Evolutionary conservation across 1,284 basidiomycete genomes (phyloP), one percentile per base, ranked within the genome.

Genomic region (Irpex sp.): DNA sequence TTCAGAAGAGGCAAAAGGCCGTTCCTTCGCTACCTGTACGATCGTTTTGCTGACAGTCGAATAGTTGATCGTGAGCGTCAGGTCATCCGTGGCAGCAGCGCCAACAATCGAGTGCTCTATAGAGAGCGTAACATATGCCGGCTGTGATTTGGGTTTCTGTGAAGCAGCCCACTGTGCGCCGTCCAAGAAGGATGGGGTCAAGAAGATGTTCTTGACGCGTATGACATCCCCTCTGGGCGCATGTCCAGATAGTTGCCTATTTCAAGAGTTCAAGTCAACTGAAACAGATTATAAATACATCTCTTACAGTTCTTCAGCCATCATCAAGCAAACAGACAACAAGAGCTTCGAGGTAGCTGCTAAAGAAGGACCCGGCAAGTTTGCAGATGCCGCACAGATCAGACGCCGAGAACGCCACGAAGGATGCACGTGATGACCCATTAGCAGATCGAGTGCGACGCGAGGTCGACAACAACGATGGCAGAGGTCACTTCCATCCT

Each of bases 61-160:
- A 67, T 91, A 90, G 73, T 88, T 81, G 65, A 91, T 80, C 1
- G 87, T 87, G 65, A 82, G 73, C 0, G 76, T 69, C 3, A 92
- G 74, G 66, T 89, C 81, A 71, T 93, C 91, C 4, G 78, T 76
- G 2, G 69, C 69, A 19, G 86, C 87, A 2, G 88, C 77, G 8
- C 71, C 68, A 9, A 79, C 76, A 15, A 91, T 76, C 68, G 88
- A 82, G 67, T 87, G 82, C 13, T 78, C 75, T 55, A 93, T 80
- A 6, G 76, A 74, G 6, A 91, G 72, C 48, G 85, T 82, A 61
- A 91, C 71, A 9, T 78, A 72, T n/a, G 91, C 77, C 0, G 87
- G 85, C 67, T 92, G 90, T 15, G 76, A 69, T n/a, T 73, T 76
- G 5, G 77, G 73, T 51, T 73, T 71, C 15, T 40, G 64, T 9